Conservation (phyloP, 2,329 filamentous ascomycete genomes). For the Pseudocercospora fijiensis region DNA sequence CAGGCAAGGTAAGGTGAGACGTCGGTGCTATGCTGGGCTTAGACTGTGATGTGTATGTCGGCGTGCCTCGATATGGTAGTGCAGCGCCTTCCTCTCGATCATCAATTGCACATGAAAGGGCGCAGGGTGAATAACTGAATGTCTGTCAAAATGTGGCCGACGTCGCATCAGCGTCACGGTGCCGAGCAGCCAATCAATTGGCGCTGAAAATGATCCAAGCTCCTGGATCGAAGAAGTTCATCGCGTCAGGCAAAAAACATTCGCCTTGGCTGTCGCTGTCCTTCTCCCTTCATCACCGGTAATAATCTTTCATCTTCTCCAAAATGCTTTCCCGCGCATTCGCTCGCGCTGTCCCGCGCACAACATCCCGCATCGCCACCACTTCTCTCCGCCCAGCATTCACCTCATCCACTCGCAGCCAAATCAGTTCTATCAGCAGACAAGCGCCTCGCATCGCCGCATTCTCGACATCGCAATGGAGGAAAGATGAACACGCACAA, state of each 20-base stretch:
- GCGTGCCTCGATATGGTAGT: not conserved
- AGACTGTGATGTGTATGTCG: not conserved
- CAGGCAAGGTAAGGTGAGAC: too few species aligned
- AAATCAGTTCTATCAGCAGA: conserved; percentile 24
- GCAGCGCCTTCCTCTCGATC: not conserved
- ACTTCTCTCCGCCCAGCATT: conserved; percentile 40
- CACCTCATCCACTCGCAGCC: conserved; percentile 20
- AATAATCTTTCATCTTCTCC: conserved; percentile 5
- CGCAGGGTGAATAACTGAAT: not conserved
- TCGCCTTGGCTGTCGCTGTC: not conserved
- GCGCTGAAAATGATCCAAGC: conserved; percentile 4
- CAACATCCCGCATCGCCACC: conserved; percentile 43
- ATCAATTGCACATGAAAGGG: not conserved
- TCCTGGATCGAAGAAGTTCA: not conserved
- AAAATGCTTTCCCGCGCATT: conserved; percentile 49
- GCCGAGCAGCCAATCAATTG: conserved; percentile 9
- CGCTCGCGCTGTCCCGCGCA: conserved; percentile 47
- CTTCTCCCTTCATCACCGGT: not conserved
- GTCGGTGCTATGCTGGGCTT: not conserved
- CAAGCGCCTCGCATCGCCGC: conserved; percentile 29
- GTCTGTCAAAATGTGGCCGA: conserved; percentile 2
- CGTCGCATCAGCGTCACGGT: conserved; percentile 1
- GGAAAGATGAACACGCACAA: conserved; percentile 59
- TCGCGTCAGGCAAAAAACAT: not conserved
- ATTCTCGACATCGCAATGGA: conserved; percentile 47